Base-by-base conservation (phyloP, 257 asterid species). In the Lithospermum erythrorhizon region DNA sequence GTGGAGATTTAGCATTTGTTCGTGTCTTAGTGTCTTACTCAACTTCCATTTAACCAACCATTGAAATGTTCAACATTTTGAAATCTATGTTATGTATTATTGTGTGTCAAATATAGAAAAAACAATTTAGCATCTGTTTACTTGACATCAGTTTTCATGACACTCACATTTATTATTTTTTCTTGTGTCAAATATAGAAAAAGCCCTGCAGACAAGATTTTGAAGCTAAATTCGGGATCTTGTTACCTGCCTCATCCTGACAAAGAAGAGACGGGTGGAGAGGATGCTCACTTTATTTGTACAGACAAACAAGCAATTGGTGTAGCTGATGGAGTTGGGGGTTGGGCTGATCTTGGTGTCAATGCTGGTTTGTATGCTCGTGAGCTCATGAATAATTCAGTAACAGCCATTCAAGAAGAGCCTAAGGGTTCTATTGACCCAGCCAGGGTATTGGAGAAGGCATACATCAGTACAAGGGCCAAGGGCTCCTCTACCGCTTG, bases 241-340 rank as follows among this genome's bases (percentile, higher is more conserved):
- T 87, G 94, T 58, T 90, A 87, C 78, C 73, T 90, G 66, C 97
- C 97, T 54, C 97, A 90, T 76, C 97, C 96, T 10, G 97, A 87
- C 66, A 90, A 90, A 80, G 96, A 90, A 83, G 96, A 87, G 70
- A 87, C 93, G 47, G 95, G 97, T 57, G 97, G 97, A 66, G 95
- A 89, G 73, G 97, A 87, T 73, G 97, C 97, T 69, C 97, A 89
- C 75, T 89, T 89, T 76, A 85, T 89, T 30, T 89, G 97, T 68
- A 62, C 75, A 14, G 90, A 87, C 60, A 77, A 83, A 68, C 90
- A 81, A 63, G 93, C 88, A 71, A 80, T 89, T 57, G 96, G 98
- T 65, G 91, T 90, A 59, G 96, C 98, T 63, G 98, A 90, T 79
- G 98, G 95, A 55, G 98, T 90, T 6, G 98, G 96, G 63, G 98